phyloP scores from a whole-genome alignment of 371 early-diverging fungal genomes.

The Mucor piriformis region DNA sequence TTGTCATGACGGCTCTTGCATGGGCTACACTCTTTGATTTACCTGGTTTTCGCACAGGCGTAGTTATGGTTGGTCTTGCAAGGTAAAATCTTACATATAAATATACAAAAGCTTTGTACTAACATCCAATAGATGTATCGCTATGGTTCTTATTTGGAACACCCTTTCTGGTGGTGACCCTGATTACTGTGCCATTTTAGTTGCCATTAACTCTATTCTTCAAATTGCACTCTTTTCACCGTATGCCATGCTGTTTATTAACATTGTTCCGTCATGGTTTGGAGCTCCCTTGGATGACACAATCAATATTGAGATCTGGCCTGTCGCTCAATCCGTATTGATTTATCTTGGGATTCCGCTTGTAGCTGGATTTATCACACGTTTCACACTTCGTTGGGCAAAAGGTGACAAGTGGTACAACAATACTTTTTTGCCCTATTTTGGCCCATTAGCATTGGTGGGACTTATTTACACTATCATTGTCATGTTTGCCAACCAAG shows the following conservation, averaged over 20 bases:
- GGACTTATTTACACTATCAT: constrained; percentile 72
- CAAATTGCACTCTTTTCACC: constrained; percentile 72
- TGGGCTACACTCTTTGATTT: constrained; percentile 77
- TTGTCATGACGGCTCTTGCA: constrained; percentile 72
- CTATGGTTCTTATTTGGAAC: constrained; percentile 86
- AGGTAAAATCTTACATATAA: constrained; percentile 21
- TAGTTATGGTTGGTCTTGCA: constrained; percentile 75
- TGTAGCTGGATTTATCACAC: constrained; percentile 60
- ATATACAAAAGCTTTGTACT: background rate
- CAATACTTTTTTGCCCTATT: constrained; percentile 51
- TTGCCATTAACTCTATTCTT: constrained; percentile 71
- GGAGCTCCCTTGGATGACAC: constrained; percentile 39
- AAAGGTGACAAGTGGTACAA: constrained; percentile 59
- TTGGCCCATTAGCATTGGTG: constrained; percentile 61
- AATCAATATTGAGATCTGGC: constrained; percentile 57
- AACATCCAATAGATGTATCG: constrained; percentile 59
- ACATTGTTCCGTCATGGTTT: constrained; percentile 53
- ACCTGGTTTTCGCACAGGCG: constrained; percentile 69
- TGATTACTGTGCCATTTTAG: constrained; percentile 70
- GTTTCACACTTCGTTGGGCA: constrained; percentile 40
- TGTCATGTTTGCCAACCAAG: constrained; percentile 80
- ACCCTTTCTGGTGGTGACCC: constrained; percentile 67
- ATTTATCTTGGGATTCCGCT: constrained; percentile 78
- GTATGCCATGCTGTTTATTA: constrained; percentile 60
- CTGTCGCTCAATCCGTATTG: constrained; percentile 61